Evolutionary conservation across 106 monocot species (phyloP), one percentile per base, ranked within the genome.

Genomic region (Dendrobium huoshanense): DNA sequence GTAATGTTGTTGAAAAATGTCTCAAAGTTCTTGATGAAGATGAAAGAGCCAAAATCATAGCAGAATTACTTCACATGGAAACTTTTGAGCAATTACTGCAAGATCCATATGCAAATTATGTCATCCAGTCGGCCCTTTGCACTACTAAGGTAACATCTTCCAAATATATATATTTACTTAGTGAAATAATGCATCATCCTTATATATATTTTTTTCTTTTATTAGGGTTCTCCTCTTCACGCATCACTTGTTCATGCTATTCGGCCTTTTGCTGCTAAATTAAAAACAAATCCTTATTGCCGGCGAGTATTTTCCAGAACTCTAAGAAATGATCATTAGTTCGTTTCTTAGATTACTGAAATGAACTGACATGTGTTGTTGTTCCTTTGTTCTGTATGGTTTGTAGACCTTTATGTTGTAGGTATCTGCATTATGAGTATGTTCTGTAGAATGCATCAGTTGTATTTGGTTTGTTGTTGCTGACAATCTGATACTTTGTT

Each of bases 1-100:
- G 97, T 61, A 98, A 98, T 77, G 97, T 98, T 55, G 93, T 99
- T 2, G 95, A 99, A 78, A 99, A 93, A 79, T 99, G 98, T 80
- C 84, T 99, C 16, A 84, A 84, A 24, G 67, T 86, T 47, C 91
- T 92, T 51, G 58, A 40, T 9, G 95, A 91, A 13, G 54, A 73
- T 31, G 72, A 73, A 18, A 79, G 65, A 56, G 81, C 82, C 0
- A 83, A 29, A 31, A 95, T 99, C 7, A 79, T 99, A 25, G 3
- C 79, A 3, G 98, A 99, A 40, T 78, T 99, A 41, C 86, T 99
- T 9, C 67, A 87, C 18, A 55, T 78, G 13, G 72, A 88, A 24
- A 81, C 56, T 2, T 99, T 99, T 51, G 91, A 91, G n/a, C 88
- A 82, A 51, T 33, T 99, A 16, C 72, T 99, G 22, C 98, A 99